Evolutionary conservation across 1,139 yeast genomes (phyloP).

Genomic region (Meyerozyma sp.): DNA sequence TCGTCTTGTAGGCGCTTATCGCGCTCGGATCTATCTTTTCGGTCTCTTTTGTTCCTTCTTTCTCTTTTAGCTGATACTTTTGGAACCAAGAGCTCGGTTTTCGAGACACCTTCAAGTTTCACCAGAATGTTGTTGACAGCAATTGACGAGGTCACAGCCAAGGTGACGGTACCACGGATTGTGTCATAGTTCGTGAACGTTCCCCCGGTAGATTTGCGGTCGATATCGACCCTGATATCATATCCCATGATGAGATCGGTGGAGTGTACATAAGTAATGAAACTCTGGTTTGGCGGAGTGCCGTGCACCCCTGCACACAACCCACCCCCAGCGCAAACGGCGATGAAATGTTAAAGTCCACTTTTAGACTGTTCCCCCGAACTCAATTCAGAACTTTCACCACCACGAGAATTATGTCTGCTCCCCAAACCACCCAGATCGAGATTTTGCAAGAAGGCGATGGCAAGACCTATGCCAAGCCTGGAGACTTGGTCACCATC

Average conservation of each 20-base stretch:
- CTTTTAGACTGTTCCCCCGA: background rate
- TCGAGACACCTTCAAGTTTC: constrained; percentile 53
- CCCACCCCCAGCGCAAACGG: background rate
- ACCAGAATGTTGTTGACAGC: constrained; percentile 49
- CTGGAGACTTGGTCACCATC: constrained; percentile 83
- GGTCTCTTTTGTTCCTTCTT: constrained; percentile 5
- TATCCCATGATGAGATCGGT: background rate
- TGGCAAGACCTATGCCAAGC: constrained; percentile 77
- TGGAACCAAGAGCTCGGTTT: constrained; percentile 31
- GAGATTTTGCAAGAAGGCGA: constrained; percentile 59
- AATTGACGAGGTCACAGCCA: constrained; percentile 42
- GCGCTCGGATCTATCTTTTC: constrained; percentile 4
- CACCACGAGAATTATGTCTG: constrained; percentile 24
- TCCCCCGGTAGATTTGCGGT: constrained; percentile 31
- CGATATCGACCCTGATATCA: constrained; percentile 34
- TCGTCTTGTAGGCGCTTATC: constrained; percentile 31
- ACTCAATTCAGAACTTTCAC: background rate
- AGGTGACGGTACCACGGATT: constrained; percentile 41
- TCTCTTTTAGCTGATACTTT: constrained; percentile 8
- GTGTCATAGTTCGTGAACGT: constrained; percentile 50
- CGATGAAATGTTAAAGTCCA: background rate
- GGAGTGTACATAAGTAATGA: background rate
- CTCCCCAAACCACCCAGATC: constrained; percentile 38
- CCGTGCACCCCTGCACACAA: background rate
- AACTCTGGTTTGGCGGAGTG: background rate